These are phyloP conservation scores for Monilinia polystroma DNA, from an alignment of 2,329 filamentous ascomycete species.

Conservation along the genomic window DNA sequence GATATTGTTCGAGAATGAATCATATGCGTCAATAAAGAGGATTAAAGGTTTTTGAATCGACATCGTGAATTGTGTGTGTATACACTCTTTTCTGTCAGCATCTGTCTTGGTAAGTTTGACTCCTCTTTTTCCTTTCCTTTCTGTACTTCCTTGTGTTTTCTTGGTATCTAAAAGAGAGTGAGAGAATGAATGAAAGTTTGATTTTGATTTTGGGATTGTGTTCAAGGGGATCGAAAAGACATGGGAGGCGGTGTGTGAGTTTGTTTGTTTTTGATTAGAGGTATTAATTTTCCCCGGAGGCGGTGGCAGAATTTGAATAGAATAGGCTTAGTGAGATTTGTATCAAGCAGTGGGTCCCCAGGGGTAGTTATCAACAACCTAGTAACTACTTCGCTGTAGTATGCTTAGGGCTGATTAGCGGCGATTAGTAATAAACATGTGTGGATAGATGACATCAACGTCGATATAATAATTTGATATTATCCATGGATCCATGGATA, in stretches of 20 bases:
- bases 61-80: slow-evolving; percentile 31
- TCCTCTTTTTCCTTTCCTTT: background rate
- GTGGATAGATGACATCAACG: too few relatives aligned
- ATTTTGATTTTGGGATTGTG: background rate
- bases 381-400: background rate
- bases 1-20: slow-evolving; percentile 97
- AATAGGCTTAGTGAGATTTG: background rate
- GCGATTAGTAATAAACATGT: slow-evolving; percentile 13
- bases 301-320: background rate
- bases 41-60: slow-evolving; percentile 47
- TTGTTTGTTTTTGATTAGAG: slow-evolving; percentile 5
- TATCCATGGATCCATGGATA: too few relatives aligned
- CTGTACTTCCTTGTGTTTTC: background rate
- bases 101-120: background rate
- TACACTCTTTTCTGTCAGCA: background rate
- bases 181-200: background rate
- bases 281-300: background rate
- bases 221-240: slow-evolving; percentile 13
- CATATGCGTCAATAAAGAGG: slow-evolving; percentile 91
- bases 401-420: slow-evolving; percentile 20
- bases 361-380: background rate
- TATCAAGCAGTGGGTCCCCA: too few relatives aligned
- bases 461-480: too few relatives aligned
- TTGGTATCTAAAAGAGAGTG: background rate
- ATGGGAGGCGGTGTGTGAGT: slow-evolving; percentile 12